Conservation (phyloP, 1,284 basidiomycete genomes). For the Quambalaria eucalypti region DNA sequence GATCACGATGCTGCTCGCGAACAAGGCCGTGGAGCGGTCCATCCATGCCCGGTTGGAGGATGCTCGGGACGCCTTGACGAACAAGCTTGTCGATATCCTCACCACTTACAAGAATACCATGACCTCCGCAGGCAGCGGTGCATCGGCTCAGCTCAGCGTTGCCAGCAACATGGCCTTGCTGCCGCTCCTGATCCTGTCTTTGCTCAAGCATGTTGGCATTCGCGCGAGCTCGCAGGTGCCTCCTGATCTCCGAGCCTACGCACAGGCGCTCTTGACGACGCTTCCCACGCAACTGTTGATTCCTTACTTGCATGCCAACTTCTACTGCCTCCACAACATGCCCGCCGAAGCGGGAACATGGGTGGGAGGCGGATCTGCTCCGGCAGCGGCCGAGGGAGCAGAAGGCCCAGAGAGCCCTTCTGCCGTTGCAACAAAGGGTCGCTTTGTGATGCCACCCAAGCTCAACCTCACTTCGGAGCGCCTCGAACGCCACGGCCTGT, state of each 20-base stretch:
- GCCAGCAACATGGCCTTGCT: conserved; percentile 89
- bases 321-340: conserved; percentile 98
- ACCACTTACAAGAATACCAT: conserved; percentile 91
- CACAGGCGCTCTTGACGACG: conserved; percentile 82
- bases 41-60: conserved; percentile 82
- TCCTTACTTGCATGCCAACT: conserved; percentile 85
- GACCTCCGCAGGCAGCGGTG: conserved; percentile 83
- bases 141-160: conserved; percentile 84
- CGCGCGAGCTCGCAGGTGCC: conserved; percentile 93
- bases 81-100: conserved; percentile 83
- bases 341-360: conserved; percentile 61
- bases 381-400: not conserved
- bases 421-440: not conserved
- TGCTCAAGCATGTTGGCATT: conserved; percentile 91
- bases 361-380: not conserved
- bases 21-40: conserved; percentile 92
- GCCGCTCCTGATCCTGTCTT: conserved; percentile 75
- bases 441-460: conserved; percentile 68
- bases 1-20: conserved; percentile 76
- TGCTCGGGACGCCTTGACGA: conserved; percentile 77
- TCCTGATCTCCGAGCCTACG: conserved; percentile 88
- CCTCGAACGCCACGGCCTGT: conserved; percentile 87
- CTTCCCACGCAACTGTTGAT: conserved; percentile 81
- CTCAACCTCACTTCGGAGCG: conserved; percentile 86
- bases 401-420: conserved; percentile 4